phyloP scores from a whole-genome alignment of 2,329 filamentous ascomycete species.

The Fusarium sambucinum region DNA sequence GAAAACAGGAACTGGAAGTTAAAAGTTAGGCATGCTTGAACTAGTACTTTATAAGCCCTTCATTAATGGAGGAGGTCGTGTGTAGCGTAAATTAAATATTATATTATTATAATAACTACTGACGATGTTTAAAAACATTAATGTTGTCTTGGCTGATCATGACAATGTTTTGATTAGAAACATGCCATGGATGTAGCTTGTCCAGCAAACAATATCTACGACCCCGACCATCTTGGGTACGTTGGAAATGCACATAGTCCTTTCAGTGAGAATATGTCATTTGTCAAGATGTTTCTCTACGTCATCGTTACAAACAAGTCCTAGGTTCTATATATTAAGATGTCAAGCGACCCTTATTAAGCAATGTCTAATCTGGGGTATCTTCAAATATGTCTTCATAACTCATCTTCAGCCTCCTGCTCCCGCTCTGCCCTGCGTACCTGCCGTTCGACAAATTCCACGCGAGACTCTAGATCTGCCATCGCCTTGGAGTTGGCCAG shows the following conservation, averaged over 20 bases:
- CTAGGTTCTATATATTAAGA: background rate
- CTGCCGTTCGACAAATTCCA: conserved; percentile 73
- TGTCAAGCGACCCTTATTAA: background rate
- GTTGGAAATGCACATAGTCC: background rate
- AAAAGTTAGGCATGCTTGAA: background rate
- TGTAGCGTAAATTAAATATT: too few species aligned
- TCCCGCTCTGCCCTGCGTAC: conserved; percentile 72
- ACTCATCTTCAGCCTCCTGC: conserved; percentile 43
- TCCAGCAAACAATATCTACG: background rate
- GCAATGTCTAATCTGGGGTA: conserved; percentile 28
- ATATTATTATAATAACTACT: too few species aligned
- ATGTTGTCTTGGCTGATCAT: background rate
- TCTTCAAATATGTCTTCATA: conserved; percentile 42
- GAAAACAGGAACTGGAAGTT: too few species aligned
- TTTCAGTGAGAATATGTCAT: background rate
- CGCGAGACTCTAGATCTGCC: conserved; percentile 76
- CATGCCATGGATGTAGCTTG: background rate
- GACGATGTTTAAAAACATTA: background rate
- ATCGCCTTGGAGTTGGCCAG: conserved; percentile 76
- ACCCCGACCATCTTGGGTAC: background rate
- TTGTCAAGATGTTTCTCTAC: background rate
- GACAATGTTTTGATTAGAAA: background rate
- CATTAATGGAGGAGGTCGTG: background rate
- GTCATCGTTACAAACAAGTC: background rate
- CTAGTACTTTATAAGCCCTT: too few species aligned